Evolutionary conservation across 371 early-diverging fungal species (phyloP), one percentile per base, ranked within the genome.

Genomic region (Choanephora cucurbitarum): DNA sequence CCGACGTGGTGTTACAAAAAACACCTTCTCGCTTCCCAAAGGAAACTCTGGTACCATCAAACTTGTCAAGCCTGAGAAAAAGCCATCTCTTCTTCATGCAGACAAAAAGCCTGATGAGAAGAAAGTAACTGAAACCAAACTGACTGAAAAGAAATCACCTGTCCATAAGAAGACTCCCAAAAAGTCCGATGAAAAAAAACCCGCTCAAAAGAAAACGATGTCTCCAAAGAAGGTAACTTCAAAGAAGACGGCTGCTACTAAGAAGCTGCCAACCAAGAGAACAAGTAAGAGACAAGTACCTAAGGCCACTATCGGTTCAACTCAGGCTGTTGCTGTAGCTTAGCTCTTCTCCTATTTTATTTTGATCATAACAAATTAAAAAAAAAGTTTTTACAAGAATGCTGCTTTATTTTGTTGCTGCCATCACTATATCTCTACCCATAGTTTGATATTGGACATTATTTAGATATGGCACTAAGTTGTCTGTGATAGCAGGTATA

Each of bases 1-100:
- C 64, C 79, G 81, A 70, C 80, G 59, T 39, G 67, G 67, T 58
- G 83, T 81, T 47, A 81, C 82, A 21, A 63, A 75, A 34, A 78
- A 81, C 17, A 69, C 73, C 33, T 83, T 89, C 58, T 55, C 69
- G 41, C 81, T 81, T 69, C 86, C 85, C 45, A 86, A 87, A 65
- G 86, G 88, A 58, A 55, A 52, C 15, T 61, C 57, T 57, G 63
- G 63, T 15, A 47, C 58, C 4, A 49, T 63, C 37, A 63, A 63
- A 33, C 42, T 63, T 23, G 53, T 81, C 60, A 87, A 87, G 66
- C 62, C 87, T 44, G 73, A 66, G 57, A 84, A 80, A 69, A 71
- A 79, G 66, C 57, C 64, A 44, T 58, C 62, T 61, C 60, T 55
- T 24, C 57, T 67, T 51, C 2, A 9, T 37, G 58, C 58, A 47